Base-by-base conservation (phyloP, 164 flowering plant species). In the Sedum album region DNA sequence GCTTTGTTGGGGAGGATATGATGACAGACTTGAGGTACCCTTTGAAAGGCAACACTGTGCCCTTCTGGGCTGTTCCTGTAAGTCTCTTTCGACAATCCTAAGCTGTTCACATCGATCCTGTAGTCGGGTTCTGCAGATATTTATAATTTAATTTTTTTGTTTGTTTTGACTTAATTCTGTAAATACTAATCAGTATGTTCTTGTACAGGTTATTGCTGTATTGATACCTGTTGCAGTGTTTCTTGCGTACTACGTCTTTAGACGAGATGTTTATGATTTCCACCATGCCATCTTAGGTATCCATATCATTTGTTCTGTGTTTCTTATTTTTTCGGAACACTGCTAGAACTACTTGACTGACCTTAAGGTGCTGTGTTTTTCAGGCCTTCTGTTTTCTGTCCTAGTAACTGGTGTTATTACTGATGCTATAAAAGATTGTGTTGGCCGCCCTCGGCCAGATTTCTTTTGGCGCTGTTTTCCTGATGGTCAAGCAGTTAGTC, bases 1-100 rank as follows among this genome's bases (percentile, higher is more conserved):
- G 98, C 51, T 93, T 82, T 80, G 96, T 90, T 70, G 98, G 98
- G 68, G 76, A 79, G 73, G 88, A 81, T 17, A 87, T 88, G 96
- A 82, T 93, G 90, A 74, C 80, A 11, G 91, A 90, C 68, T 77
- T 93, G 35, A 86, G 55, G 69, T 89, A 83, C 69, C 96, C 96
- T 11, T 69, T 86, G 74, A 70, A 84, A 76, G 73, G 71, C 66
- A 89, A 87, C 66, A 87, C 92, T 25, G 71, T 89, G 60, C 96
- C 96, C 49, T 65, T 87, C 68, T 89, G 92, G 96, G 85, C 84
- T 66, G 93, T 89, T 69, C 90, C 90, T 14, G 92, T 89, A 79
- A 49, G 82, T 44, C 48, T 44, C 48, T 44, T 9, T 15, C 17
- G 48, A 44, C 48, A 44, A 15, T 44, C 1, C 48, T 44, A 44